Evolutionary conservation across 2,329 filamentous ascomycete genomes (phyloP).

Genomic region (Botryotinia narcissicola): DNA sequence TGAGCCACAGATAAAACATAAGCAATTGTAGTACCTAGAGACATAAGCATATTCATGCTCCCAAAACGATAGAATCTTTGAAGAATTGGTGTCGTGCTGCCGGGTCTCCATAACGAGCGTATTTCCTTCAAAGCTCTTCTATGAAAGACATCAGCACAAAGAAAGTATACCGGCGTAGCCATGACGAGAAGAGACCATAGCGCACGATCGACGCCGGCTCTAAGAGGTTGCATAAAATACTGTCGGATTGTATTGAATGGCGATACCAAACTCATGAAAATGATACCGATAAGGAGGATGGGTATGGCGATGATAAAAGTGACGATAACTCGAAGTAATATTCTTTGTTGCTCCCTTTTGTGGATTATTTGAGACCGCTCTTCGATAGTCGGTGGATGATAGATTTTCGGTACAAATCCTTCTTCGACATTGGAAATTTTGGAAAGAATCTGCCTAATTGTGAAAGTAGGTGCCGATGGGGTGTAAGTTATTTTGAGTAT

Average conservation of each 20-base stretch:
- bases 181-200: conserved; percentile 80
- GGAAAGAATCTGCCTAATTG: conserved; percentile 69
- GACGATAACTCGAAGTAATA: conserved; percentile 68
- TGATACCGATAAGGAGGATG: conserved; percentile 81
- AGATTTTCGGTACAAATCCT: conserved; percentile 65
- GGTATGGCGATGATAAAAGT: conserved; percentile 71
- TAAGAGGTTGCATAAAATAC: conserved; percentile 71
- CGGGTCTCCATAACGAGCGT: conserved; percentile 69
- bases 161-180: conserved; percentile 83
- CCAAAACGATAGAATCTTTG: conserved; percentile 87
- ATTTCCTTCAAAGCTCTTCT: conserved; percentile 75
- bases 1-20: conserved; percentile 81
- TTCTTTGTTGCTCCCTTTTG: conserved; percentile 63
- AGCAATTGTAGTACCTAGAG: conserved; percentile 81
- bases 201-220: conserved; percentile 69
- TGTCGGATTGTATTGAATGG: conserved; percentile 54
- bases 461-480: conserved; percentile 66
- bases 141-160: conserved; percentile 84
- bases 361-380: conserved; percentile 75
- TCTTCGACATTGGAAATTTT: conserved; percentile 65
- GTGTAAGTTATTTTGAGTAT: conserved; percentile 69
- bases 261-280: conserved; percentile 82
- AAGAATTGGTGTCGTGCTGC: conserved; percentile 69
- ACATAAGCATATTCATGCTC: conserved; percentile 95
- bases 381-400: conserved; percentile 79